These are phyloP conservation scores for Cordyceps cicadae DNA, from an alignment of 2,329 filamentous ascomycete genomes.

Conservation along the genomic window DNA sequence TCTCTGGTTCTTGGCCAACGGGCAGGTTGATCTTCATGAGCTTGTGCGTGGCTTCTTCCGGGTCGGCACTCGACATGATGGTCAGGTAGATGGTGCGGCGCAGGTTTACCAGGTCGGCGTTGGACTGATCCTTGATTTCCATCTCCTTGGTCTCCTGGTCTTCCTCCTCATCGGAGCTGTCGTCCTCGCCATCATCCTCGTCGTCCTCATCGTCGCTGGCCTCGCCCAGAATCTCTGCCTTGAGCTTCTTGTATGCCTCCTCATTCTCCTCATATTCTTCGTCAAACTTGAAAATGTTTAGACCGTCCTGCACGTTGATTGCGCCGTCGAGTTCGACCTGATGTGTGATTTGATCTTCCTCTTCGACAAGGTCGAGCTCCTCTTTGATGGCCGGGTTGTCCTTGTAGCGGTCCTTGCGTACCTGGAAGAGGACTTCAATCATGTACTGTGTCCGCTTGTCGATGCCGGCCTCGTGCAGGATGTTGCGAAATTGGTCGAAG, in stretches of 20 bases:
- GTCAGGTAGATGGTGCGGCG: constrained; percentile 93
- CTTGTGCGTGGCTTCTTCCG: constrained; percentile 96
- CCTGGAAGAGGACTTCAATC: constrained; percentile 96
- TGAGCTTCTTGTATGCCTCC: constrained; percentile 78
- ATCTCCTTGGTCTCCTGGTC: constrained; percentile 72
- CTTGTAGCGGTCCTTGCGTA: constrained; percentile 93
- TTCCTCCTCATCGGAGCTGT: constrained; percentile 63
- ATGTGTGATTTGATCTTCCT: constrained; percentile 97
- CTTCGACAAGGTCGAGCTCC: constrained; percentile 89
- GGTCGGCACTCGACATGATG: constrained; percentile 92
- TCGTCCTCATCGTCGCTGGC: constrained; percentile 77
- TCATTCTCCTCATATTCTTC: constrained; percentile 85
- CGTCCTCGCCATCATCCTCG: constrained; percentile 55
- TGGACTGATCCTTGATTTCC: constrained; percentile 97
- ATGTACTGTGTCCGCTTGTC: constrained; percentile 99
- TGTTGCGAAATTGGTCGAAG: constrained; percentile 92
- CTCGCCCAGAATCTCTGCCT: constrained; percentile 89
- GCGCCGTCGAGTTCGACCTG: constrained; percentile 73
- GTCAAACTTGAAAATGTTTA: constrained; percentile 96
- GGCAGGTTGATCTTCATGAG: constrained; percentile 90
- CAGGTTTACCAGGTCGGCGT: constrained; percentile 88
- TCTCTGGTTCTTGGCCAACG: constrained; percentile 74
- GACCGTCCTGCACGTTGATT: constrained; percentile 72
- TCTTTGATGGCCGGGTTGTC: constrained; percentile 86
- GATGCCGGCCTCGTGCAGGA: constrained; percentile 92